Percentiles rank a stretch among this genome's conserved stretches.
These are phyloP conservation scores for Epichloe baconii DNA, from an alignment of 2,329 filamentous ascomycete species.

Conservation along the genomic window DNA sequence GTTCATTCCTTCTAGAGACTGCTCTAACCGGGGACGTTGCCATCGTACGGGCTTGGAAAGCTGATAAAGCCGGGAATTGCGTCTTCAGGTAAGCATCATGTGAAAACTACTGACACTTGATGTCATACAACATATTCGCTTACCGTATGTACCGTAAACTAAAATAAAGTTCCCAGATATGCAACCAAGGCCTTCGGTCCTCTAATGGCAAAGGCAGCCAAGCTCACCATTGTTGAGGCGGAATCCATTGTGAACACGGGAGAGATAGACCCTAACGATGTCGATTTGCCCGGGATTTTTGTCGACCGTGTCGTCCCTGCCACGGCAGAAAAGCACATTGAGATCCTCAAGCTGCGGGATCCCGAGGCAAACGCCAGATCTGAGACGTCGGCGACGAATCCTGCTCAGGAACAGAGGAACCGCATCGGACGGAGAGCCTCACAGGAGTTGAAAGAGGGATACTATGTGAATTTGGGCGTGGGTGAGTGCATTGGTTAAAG, in stretches of 20 bases:
- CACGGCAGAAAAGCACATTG: slow-evolving; percentile 57
- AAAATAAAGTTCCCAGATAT: slow-evolving; percentile 17
- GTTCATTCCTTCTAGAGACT: slow-evolving; percentile 64
- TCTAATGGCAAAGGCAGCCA: slow-evolving; percentile 71
- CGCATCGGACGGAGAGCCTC: slow-evolving; percentile 67
- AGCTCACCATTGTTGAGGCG: slow-evolving; percentile 68
- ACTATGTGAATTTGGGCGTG: slow-evolving; percentile 70
- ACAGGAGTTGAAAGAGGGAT: slow-evolving; percentile 68
- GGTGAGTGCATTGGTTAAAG: slow-evolving; percentile 18
- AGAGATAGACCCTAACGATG: slow-evolving; percentile 56
- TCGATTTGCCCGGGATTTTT: slow-evolving; percentile 72
- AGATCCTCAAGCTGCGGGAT: slow-evolving; percentile 49
- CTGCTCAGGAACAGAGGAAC: slow-evolving; percentile 43
- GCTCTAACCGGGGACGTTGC: slow-evolving; percentile 62
- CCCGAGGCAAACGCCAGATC: slow-evolving; percentile 23
- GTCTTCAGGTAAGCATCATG: slow-evolving; percentile 46
- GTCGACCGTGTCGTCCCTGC: slow-evolving; percentile 70
- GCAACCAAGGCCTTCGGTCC: slow-evolving; percentile 64
- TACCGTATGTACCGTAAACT: too few relatives aligned
- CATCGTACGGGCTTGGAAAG: slow-evolving; percentile 65
- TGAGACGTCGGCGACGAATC: slow-evolving; percentile 21
- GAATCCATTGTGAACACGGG: slow-evolving; percentile 71
- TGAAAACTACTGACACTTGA: too few relatives aligned
- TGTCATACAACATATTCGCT: too few relatives aligned
- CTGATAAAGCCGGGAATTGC: slow-evolving; percentile 65